Conservation (phyloP, 2,329 filamentous ascomycete genomes). For the Aspergillus unguis region DNA sequence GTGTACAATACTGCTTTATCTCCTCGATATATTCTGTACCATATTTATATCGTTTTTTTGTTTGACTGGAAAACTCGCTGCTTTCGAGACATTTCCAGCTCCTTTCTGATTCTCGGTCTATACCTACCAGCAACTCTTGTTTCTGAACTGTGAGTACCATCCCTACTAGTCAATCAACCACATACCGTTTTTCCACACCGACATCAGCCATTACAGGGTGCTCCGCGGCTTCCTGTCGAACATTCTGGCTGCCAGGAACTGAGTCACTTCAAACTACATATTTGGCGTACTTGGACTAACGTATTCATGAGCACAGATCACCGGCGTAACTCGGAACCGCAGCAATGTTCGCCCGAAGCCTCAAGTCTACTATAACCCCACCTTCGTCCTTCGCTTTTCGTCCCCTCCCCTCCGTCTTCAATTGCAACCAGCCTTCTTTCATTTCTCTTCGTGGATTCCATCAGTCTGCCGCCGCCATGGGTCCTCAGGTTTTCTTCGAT, state of each 20-base stretch:
- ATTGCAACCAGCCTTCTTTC: conserved; percentile 28
- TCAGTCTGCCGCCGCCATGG: conserved; percentile 70
- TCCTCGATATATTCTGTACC: conserved; percentile 10
- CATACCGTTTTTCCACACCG: background rate
- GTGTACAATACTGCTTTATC: conserved; percentile 2
- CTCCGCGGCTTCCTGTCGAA: background rate
- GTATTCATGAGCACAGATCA: conserved; percentile 7
- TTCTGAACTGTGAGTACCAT: conserved; percentile 1
- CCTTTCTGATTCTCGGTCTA: background rate
- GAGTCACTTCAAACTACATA: conserved; percentile 9
- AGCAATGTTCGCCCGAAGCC: conserved; percentile 42
- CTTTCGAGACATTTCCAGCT: conserved; percentile 1
- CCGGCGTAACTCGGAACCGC: conserved; percentile 26
- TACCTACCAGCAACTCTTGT: background rate
- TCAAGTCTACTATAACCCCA: conserved; percentile 43
- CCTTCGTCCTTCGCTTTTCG: conserved; percentile 39
- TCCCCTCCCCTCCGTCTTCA: conserved; percentile 34
- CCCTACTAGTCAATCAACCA: background rate
- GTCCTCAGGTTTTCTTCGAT: conserved; percentile 68
- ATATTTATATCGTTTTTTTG: conserved; percentile 4
- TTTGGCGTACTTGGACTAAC: conserved; percentile 16
- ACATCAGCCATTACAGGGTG: background rate
- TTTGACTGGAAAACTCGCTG: conserved; percentile 11
- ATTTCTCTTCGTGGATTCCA: conserved; percentile 53
- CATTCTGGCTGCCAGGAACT: too few species aligned